A percentile compares a stretch with the other conserved stretches of the same genome.
Conservation (phyloP, 306 rosid species). For the Trifolium dubium region DNA sequence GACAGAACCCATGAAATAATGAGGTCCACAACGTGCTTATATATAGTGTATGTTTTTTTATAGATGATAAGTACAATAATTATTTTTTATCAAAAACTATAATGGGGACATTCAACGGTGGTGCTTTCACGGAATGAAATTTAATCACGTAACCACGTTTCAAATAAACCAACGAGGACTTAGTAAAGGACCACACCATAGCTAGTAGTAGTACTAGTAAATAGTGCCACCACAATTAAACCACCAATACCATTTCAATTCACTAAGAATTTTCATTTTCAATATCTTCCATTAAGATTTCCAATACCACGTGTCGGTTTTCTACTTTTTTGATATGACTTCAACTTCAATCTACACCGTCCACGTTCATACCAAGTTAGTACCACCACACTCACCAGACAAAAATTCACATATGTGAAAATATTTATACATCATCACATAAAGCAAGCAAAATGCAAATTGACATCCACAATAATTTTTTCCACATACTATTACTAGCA, state of each 20-base stretch:
- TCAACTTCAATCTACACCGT: constrained; percentile 26
- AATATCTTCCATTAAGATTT: constrained; percentile 21
- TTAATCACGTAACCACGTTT: constrained; percentile 41
- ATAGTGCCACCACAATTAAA: constrained; percentile 27
- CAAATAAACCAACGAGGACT: background rate
- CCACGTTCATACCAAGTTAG: constrained; percentile 3
- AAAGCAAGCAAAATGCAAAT: constrained; percentile 32
- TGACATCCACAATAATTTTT: constrained; percentile 27
- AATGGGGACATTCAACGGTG: constrained; percentile 37
- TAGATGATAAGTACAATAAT: constrained; percentile 30
- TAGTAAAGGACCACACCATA: constrained; percentile 41
- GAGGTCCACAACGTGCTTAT: constrained; percentile 51
- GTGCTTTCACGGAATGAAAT: constrained; percentile 44
- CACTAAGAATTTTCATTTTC: constrained; percentile 36
- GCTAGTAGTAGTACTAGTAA: constrained; percentile 16
- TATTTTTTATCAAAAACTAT: constrained; percentile 6
- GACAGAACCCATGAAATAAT: constrained; percentile 37
- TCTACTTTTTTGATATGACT: constrained; percentile 37
- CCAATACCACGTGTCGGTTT: constrained; percentile 37
- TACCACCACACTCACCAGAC: background rate
- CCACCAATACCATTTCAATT: constrained; percentile 33
- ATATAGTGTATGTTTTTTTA: constrained; percentile 25
- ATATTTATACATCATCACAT: no score
- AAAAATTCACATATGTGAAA: background rate
- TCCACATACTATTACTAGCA: constrained; percentile 27